Evolutionary conservation across 192 early-diverging fungal genomes (phyloP), one percentile per base, ranked within the genome.

Genomic region (Umbelopsis ramanniana): DNA sequence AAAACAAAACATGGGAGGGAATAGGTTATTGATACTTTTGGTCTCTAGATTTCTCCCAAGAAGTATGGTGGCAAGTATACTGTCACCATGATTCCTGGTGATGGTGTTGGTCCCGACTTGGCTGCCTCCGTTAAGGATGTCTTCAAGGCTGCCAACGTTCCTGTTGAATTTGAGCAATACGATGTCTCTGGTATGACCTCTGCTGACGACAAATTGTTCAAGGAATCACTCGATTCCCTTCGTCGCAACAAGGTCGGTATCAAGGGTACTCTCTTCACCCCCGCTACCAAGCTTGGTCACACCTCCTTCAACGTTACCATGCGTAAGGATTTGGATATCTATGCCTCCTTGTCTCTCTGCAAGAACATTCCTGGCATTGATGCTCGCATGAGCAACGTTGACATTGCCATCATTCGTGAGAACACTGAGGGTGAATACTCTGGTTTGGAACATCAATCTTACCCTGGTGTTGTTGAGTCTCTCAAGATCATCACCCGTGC

Each of bases 341-440:
- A 95, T 85, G 97, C 97, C 46, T 97, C 97, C 40, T 86, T 96
- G 33, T 92, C 95, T 35, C 85, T 95, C 71, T 92, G 94, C 80
- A 92, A 93, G 85, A 97, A 98, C 88, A 85, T 97, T 46, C 88
- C 89, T 22, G 94, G 93, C 71, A 90, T 93, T 77, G 81, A 92
- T 24, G 89, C 96, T 55, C 93, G 96, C 77, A 93, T 97, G 84
- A 93, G 93, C 78, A 86, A 92, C 74, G 96, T 99, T 47, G 92
- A 99, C 86, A 95, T 99, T 91, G 93, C 94, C 76, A 97, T 99
- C 73, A 98, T 99, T 82, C 94, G 97, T 87, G 97, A 99, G 79
- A 99, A 99, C 90, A 99, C 97, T 54, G 97, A 99, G 85, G 97
- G 97, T 76, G 97, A 99, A 87, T 99, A 99, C 91, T 94, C 96